A percentile compares a stretch with the other conserved stretches of the same genome.
These are phyloP conservation scores for Agarophyton chilense DNA, from an alignment of 23 red algal genomes.

Conservation along the genomic window DNA sequence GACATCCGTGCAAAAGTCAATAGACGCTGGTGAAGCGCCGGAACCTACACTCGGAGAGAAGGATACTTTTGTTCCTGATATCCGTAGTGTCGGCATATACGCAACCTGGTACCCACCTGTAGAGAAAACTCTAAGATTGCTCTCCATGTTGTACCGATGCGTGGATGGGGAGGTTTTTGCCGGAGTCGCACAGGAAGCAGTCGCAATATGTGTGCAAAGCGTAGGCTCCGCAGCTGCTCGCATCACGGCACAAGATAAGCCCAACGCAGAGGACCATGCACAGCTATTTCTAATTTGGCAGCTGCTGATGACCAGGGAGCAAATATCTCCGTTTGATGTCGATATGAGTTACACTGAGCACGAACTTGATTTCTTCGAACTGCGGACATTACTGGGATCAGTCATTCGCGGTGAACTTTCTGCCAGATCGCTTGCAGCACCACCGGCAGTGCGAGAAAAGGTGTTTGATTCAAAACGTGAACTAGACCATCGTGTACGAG, in stretches of 20 bases:
- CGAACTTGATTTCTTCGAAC: slow-evolving; percentile 71
- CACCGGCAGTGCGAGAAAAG: slow-evolving; percentile 50
- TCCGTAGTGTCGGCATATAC: slow-evolving; percentile 70
- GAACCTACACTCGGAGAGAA: background rate
- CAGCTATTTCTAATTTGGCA: slow-evolving; percentile 94
- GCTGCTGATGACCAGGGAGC: slow-evolving; percentile 85
- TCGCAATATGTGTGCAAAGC: slow-evolving; percentile 83
- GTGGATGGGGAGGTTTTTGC: slow-evolving; percentile 88
- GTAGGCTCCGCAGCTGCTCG: slow-evolving; percentile 64
- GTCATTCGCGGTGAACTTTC: slow-evolving; percentile 78
- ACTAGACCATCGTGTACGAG: slow-evolving; percentile 63
- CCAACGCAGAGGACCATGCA: slow-evolving; percentile 77
- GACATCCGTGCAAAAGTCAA: background rate
- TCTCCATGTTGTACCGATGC: slow-evolving; percentile 92
- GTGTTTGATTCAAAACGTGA: slow-evolving; percentile 76
- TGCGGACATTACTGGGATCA: slow-evolving; percentile 68
- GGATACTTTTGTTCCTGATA: slow-evolving; percentile 1
- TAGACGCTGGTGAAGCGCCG: background rate
- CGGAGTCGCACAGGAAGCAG: slow-evolving; percentile 89
- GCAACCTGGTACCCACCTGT: slow-evolving; percentile 93
- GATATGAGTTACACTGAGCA: slow-evolving; percentile 92
- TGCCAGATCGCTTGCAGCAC: slow-evolving; percentile 66
- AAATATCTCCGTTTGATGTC: slow-evolving; percentile 89
- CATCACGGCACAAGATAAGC: slow-evolving; percentile 52
- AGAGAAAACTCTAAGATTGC: slow-evolving; percentile 77